A percentile compares a stretch with the other conserved stretches of the same genome.
These are phyloP conservation scores for Xylaria sp. DNA, from an alignment of 2,329 filamentous ascomycete genomes.

Conservation along the genomic window DNA sequence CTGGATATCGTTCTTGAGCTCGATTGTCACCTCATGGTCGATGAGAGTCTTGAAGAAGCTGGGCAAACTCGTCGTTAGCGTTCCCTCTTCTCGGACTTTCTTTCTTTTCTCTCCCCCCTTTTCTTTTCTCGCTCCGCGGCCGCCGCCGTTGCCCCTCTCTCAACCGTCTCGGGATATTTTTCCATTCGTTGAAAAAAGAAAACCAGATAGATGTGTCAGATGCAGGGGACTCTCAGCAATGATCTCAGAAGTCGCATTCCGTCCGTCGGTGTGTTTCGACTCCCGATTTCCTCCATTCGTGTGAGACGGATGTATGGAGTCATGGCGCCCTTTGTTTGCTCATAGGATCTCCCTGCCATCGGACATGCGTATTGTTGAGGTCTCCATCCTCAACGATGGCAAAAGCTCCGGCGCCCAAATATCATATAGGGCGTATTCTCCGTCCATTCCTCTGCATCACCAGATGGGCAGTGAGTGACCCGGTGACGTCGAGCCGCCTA, in stretches of 20 bases:
- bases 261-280: neutral
- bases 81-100: no score
- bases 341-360: neutral
- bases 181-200: neutral
- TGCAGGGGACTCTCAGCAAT: neutral
- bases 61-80: constrained; percentile 14
- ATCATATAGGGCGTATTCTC: neutral
- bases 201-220: neutral
- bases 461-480: neutral
- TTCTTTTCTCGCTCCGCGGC: neutral
- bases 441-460: neutral
- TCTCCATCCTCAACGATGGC: neutral
- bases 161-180: neutral
- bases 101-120: neutral
- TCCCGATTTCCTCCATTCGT: neutral
- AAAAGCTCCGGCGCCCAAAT: neutral
- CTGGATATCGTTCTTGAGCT: constrained; percentile 98
- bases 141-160: neutral
- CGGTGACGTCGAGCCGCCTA: neutral
- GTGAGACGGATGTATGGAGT: neutral
- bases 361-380: neutral
- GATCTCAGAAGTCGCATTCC: neutral
- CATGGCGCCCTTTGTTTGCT: neutral
- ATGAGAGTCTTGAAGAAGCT: constrained; percentile 99
- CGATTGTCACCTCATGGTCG: constrained; percentile 93